Evolutionary conservation across 768 basidiomycete species (phyloP).

Genomic region (Mrakia gelida): DNA sequence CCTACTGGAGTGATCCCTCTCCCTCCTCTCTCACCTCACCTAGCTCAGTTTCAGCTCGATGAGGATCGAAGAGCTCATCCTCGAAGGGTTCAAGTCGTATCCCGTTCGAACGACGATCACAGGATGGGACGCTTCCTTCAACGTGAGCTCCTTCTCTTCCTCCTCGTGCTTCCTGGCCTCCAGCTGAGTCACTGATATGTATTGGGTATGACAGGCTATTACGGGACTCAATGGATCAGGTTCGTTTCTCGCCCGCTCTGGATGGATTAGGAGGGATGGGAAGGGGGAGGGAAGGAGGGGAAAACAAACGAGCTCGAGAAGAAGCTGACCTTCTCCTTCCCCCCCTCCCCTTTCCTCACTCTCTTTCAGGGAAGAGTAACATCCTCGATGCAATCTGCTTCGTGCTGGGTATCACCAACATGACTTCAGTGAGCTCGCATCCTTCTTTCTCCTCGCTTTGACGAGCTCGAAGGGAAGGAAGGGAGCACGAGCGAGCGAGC

Average conservation of each 20-base stretch:
- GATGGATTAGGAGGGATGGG: neutral
- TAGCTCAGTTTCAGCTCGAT: slow-evolving; percentile 46
- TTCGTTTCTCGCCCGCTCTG: slow-evolving; percentile 25
- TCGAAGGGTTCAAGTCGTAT: slow-evolving; percentile 61
- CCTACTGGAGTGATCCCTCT: too few relatives aligned
- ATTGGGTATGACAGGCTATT: slow-evolving; percentile 52
- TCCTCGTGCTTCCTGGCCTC: neutral
- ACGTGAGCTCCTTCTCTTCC: slow-evolving; percentile 52
- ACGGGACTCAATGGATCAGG: slow-evolving; percentile 59
- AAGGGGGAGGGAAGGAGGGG: neutral
- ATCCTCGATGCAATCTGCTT: slow-evolving; percentile 99
- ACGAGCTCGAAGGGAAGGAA: neutral
- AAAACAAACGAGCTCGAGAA: neutral
- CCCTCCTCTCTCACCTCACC: too few relatives aligned
- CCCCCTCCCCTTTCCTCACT: too few relatives aligned
- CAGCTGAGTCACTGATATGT: neutral
- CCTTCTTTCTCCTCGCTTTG: too few relatives aligned
- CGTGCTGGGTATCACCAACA: slow-evolving; percentile 94
- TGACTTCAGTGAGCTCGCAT: slow-evolving; percentile 64
- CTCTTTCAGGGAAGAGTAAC: slow-evolving; percentile 76
- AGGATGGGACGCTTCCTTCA: slow-evolving; percentile 97
- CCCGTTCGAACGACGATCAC: slow-evolving; percentile 92
- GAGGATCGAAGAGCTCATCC: slow-evolving; percentile 91
- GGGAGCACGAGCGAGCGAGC: neutral
- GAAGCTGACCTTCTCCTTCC: slow-evolving; percentile 3